phyloP scores from a whole-genome alignment of 306 rosid genomes.

The Luffa acutangula region DNA sequence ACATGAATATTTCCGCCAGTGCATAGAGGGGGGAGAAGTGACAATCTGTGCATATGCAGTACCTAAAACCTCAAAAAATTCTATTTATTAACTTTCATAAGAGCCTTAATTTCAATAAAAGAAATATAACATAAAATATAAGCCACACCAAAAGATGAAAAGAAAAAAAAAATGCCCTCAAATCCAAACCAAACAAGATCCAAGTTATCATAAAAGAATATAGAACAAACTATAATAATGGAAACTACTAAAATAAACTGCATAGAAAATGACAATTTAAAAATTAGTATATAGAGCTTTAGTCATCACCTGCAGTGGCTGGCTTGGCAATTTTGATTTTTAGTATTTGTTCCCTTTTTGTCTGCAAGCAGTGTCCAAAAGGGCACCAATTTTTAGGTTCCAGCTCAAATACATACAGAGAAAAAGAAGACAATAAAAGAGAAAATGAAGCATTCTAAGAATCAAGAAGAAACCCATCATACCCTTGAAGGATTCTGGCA shows the following conservation, averaged over 20 bases:
- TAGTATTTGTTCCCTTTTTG: conserved; percentile 38
- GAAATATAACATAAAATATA: not conserved
- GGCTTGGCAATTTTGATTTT: conserved; percentile 66
- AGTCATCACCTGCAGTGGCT: conserved; percentile 58
- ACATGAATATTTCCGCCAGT: not conserved
- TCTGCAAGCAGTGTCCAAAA: conserved; percentile 32
- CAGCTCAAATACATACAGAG: not conserved
- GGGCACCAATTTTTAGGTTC: not conserved
- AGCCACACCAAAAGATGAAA: not conserved
- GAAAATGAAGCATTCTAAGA: not conserved
- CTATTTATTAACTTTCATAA: no score
- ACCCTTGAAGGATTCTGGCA: conserved; percentile 75
- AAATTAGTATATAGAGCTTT: not conserved
- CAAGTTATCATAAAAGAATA: no score
- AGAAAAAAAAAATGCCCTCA: not conserved
- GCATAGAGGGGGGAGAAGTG: not conserved
- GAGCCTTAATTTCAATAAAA: no score
- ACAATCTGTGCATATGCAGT: not conserved
- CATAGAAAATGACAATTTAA: not conserved
- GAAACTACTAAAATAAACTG: not conserved
- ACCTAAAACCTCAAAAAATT: not conserved
- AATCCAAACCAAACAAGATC: not conserved
- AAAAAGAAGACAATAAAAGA: not conserved
- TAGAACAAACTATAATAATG: not conserved
- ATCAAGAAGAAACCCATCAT: conserved; percentile 11